Evolutionary conservation across 1,139 yeast species (phyloP), one percentile per base, ranked within the genome.

Genomic region (Kodamaea sp.): DNA sequence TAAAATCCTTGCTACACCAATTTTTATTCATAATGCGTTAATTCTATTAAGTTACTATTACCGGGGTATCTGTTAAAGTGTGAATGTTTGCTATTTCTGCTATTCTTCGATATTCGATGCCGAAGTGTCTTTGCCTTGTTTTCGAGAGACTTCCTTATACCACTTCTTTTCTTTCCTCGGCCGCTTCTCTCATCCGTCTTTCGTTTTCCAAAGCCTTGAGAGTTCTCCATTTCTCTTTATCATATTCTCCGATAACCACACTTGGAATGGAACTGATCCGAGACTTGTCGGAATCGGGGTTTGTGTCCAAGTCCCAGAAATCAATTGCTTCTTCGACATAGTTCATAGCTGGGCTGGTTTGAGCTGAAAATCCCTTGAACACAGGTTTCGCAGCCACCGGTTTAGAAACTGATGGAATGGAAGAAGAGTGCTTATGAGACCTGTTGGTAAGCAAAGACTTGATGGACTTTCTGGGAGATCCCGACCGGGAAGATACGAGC

Each of bases 221-320:
- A 0, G 77, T 73, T 37, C 71, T 59, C 85, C 85, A 79, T 51
- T 80, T 80, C 51, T 80, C 86, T 45, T 72, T 60, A 48, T 80
- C 86, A 48, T 80, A 80, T 48, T 78, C 78, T 0, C 85, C 84
- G 35, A 79, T 70, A 2, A 76, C 79, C 9, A 73, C 79, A 38
- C 80, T 70, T 0, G 84, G 85, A 26, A 75, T 63, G 1, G 78
- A 69, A 41, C 76, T 73, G 11, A 64, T 60, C 21, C 74, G 55
- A 3, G 78, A 71, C 31, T 57, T 55, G 29, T 56, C 43, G 7
- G 73, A 63, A 38, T 62, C 55, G 15, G 55, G 61, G 11, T 67
- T 66, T 0, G 75, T 66, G 32, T 51, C 66, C 22, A 55, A 42
- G 47, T 61, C 74, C 76, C 63, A 71, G 30, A 48, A 44, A 29